A percentile compares a stretch with the other conserved stretches of the same genome.
phyloP scores from a whole-genome alignment of 2,329 filamentous ascomycete genomes.

The Claviceps quebecensis region DNA sequence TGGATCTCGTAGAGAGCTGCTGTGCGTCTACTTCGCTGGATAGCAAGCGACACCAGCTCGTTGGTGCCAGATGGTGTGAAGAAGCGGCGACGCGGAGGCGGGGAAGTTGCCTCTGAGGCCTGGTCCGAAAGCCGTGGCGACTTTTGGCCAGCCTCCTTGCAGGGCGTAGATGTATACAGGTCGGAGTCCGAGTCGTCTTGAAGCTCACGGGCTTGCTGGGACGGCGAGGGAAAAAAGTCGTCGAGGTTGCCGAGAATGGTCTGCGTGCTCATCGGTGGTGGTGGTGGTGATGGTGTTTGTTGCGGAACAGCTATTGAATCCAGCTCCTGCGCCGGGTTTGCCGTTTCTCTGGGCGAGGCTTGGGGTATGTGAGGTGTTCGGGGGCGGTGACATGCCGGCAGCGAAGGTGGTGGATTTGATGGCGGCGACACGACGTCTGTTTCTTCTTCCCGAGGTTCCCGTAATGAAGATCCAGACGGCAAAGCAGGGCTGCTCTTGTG shows the following conservation, averaged over 20 bases:
- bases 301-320: background rate
- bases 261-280: conserved; percentile 32
- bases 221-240: conserved; percentile 41
- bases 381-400: background rate
- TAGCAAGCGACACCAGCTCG: conserved; percentile 20
- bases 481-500: background rate
- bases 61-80: conserved; percentile 24
- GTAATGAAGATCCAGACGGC: background rate
- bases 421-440: background rate
- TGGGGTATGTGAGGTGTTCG: background rate
- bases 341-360: background rate
- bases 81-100: conserved; percentile 15
- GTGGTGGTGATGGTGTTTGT: conserved; percentile 8
- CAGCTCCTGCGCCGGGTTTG: background rate
- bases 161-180: background rate
- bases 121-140: background rate
- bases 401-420: background rate
- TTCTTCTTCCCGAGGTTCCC: background rate
- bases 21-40: conserved; percentile 21
- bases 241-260: conserved; percentile 37
- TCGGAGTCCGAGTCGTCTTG: conserved; percentile 20
- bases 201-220: conserved; percentile 40
- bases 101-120: conserved; percentile 1
- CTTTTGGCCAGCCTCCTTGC: background rate
- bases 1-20: conserved; percentile 18